Conservation (phyloP, 1,284 basidiomycete species). For the Sporisorium iseilematis-ciliati region DNA sequence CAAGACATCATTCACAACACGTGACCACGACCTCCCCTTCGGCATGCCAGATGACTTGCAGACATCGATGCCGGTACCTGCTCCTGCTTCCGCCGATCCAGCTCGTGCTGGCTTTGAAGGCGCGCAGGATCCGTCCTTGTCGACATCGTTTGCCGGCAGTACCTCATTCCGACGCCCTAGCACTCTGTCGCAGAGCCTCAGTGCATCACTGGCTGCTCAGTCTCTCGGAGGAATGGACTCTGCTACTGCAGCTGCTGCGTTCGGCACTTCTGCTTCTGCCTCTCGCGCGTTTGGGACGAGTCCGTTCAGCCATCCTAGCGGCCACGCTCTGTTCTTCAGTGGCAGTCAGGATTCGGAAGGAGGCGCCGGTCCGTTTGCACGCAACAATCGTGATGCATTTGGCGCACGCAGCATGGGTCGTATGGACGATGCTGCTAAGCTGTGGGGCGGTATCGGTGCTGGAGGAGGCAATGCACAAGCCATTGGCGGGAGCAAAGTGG, state of each 20-base stretch:
- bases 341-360: conserved; percentile 57
- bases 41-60: conserved; percentile 75
- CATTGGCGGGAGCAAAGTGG: conserved; percentile 25
- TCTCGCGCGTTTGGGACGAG: conserved; percentile 63
- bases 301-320: conserved; percentile 67
- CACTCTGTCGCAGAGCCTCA: conserved; percentile 37
- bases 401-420: conserved; percentile 46
- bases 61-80: conserved; percentile 4
- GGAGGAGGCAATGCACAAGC: conserved; percentile 13
- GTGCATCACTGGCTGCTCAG: conserved; percentile 35
- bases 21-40: conserved; percentile 82
- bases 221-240: conserved; percentile 36
- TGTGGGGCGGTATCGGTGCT: conserved; percentile 34
- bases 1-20: conserved; percentile 76
- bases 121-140: conserved; percentile 13
- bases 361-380: conserved; percentile 48
- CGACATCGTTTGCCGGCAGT: conserved; percentile 31
- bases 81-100: conserved; percentile 17
- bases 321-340: conserved; percentile 63
- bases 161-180: conserved; percentile 38
- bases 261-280: conserved; percentile 41
- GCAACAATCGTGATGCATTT: conserved; percentile 36
- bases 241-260: conserved; percentile 31
- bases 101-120: conserved; percentile 32
- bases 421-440: conserved; percentile 37